phyloP scores from a whole-genome alignment of 306 rosid species.

The Nissolia schottii region DNA sequence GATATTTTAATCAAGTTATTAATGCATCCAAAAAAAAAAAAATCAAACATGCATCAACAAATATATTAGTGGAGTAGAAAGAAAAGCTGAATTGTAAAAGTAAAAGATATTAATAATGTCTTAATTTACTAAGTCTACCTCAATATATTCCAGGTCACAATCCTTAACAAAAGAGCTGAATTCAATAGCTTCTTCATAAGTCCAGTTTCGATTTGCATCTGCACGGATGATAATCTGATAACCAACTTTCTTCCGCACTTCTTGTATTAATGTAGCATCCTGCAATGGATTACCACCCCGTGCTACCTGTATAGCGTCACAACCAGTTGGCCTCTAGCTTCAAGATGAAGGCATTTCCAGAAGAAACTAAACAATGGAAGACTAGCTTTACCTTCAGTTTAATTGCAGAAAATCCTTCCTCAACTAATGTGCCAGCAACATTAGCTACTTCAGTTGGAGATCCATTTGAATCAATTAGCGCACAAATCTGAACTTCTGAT shows the following conservation, averaged over 20 bases:
- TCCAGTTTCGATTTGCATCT: slow-evolving; percentile 91
- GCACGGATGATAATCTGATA: slow-evolving; percentile 61
- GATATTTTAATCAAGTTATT: slow-evolving; percentile 18
- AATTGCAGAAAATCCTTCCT: slow-evolving; percentile 84
- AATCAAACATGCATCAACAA: background rate
- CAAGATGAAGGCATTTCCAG: slow-evolving; percentile 12
- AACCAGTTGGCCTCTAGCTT: slow-evolving; percentile 10
- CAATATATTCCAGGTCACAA: slow-evolving; percentile 78
- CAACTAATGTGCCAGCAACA: slow-evolving; percentile 55
- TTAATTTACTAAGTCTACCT: slow-evolving; percentile 45
- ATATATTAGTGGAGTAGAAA: background rate
- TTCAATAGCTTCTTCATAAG: slow-evolving; percentile 75
- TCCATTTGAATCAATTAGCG: slow-evolving; percentile 62
- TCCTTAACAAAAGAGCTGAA: slow-evolving; percentile 76
- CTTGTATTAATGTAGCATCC: slow-evolving; percentile 66
- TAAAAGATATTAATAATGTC: background rate
- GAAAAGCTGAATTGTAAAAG: background rate
- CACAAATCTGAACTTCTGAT: slow-evolving; percentile 66
- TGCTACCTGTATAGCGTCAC: slow-evolving; percentile 60
- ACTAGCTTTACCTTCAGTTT: slow-evolving; percentile 68
- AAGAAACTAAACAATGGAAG: slow-evolving; percentile 6
- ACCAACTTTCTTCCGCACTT: slow-evolving; percentile 81
- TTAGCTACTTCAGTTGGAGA: slow-evolving; percentile 74
- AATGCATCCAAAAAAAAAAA: too few species aligned
- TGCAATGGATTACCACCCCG: slow-evolving; percentile 60